Percentiles rank a stretch among this genome's conserved stretches.
Conservation (phyloP, 108 stramenopile species). For the Pseudonitzschia multistriata region DNA sequence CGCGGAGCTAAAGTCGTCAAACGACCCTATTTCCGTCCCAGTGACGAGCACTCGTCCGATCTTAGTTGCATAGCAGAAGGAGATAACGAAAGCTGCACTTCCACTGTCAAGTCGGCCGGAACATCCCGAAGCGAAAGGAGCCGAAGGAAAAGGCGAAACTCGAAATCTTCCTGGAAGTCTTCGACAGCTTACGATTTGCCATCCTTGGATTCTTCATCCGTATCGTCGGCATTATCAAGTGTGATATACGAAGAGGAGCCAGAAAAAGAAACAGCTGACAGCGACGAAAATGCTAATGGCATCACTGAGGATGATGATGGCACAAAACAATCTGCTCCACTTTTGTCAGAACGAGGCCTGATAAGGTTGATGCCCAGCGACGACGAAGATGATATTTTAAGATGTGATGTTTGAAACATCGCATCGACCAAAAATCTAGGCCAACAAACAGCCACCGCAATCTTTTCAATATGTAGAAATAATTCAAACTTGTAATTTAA, state of each 20-base stretch:
- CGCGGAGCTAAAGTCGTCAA: not conserved
- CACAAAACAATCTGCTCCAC: not conserved
- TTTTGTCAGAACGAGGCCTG: not conserved
- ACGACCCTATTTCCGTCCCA: not conserved
- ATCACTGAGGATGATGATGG: not conserved
- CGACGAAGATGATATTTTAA: not conserved
- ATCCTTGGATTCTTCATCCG: too few relatives aligned
- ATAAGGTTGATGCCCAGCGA: not conserved
- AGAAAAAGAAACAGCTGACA: too few relatives aligned
- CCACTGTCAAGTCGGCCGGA: not conserved
- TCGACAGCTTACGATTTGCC: too few relatives aligned
- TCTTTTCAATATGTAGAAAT: too few relatives aligned
- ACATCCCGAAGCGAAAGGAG: not conserved
- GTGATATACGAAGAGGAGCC: not conserved
- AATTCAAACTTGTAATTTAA: too few relatives aligned
- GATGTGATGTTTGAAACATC: not conserved
- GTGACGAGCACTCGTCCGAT: not conserved
- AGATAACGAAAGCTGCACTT: slow-evolving; percentile 8
- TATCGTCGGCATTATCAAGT: not conserved
- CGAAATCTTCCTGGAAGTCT: not conserved
- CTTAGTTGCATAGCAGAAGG: slow-evolving; percentile 14
- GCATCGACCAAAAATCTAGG: too few relatives aligned
- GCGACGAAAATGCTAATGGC: not conserved
- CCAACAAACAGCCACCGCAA: too few relatives aligned
- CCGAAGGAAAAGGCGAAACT: not conserved